phyloP scores from a whole-genome alignment of 1,284 basidiomycete genomes.

The Pyrrhoderma lamaoense region DNA sequence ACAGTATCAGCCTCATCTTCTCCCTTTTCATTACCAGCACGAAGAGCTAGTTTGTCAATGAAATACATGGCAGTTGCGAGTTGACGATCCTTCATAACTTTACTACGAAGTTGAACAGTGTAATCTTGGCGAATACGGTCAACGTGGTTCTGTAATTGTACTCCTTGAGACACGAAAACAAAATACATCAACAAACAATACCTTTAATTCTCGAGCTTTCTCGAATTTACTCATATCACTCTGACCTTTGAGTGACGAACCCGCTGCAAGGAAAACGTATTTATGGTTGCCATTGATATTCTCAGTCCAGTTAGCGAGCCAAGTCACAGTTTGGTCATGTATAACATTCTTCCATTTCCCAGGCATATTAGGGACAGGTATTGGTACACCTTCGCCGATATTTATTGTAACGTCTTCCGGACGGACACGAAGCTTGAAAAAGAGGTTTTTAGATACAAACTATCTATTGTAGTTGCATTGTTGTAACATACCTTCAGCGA shows the following conservation, averaged over 20 bases:
- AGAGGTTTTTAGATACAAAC: neutral
- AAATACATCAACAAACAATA: constrained; percentile 28
- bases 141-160: constrained; percentile 72
- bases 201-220: constrained; percentile 92
- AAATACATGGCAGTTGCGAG: constrained; percentile 96
- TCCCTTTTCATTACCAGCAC: constrained; percentile 97
- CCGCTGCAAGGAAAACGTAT: constrained; percentile 93
- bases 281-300: constrained; percentile 90
- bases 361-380: constrained; percentile 81
- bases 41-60: constrained; percentile 90
- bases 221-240: constrained; percentile 96
- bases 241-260: constrained; percentile 92
- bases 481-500: constrained; percentile 70
- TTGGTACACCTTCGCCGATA: constrained; percentile 67
- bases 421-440: constrained; percentile 67
- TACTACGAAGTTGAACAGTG: constrained; percentile 73
- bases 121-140: constrained; percentile 87
- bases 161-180: neutral
- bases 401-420: constrained; percentile 95
- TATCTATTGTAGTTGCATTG: neutral
- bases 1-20: constrained; percentile 98
- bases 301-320: constrained; percentile 97
- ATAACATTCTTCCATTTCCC: constrained; percentile 83
- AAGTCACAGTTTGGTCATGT: constrained; percentile 92
- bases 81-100: constrained; percentile 89